Base-by-base conservation (phyloP, 139 green algal species). In the Chlamydomonas eustigma region DNA sequence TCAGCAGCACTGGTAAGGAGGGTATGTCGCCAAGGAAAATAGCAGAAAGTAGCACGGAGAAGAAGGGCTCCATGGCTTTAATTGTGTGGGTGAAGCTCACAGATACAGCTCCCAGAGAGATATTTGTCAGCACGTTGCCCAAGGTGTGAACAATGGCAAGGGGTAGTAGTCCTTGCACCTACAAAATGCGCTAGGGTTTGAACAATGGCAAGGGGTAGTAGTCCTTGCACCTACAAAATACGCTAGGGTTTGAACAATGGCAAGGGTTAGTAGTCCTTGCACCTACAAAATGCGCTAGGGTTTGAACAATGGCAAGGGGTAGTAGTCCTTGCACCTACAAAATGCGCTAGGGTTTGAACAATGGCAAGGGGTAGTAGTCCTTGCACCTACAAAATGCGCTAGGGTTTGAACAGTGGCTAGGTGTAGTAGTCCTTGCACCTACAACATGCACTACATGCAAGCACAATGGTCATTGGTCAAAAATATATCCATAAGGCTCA, bases 11-110 rank as follows among this genome's bases (percentile, higher is more conserved):
- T 0, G 87, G 73, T 6, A 88, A 39, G 28, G 79, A 82, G 31
- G 32, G 66, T 8, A 33, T 24, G 50, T 74, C 66, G 3, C 80
- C 5, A 25, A 91, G 89, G 82, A 98, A 97, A 5, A 96, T 44
- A 0, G 86, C 68, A 2, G 88, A 96, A 69, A 98, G 86, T 30
- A 92, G 24, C 68, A 98, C 95, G 0, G 84, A 93, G 85, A 98
- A 98, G 87, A 98, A 95, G 22, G 95, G 95, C 86, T 98, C 95
- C 86, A 97, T 91, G 1, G 95, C 89, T 86, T 99, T 99, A 80
- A 99, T 97, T 38, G 96, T 99, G 89, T 99, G 96, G 4, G 96
- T 99, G 90, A 99, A 99, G 65, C 90, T 97, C 22, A 98, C 95
- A 0, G 96, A 94, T 51, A 99, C 96, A 25, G 90, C 85, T 37